A percentile compares a stretch with the other conserved stretches of the same genome.
Evolutionary conservation across 208 protist genomes (phyloP).

Genomic region (Phytomonas sp.): DNA sequence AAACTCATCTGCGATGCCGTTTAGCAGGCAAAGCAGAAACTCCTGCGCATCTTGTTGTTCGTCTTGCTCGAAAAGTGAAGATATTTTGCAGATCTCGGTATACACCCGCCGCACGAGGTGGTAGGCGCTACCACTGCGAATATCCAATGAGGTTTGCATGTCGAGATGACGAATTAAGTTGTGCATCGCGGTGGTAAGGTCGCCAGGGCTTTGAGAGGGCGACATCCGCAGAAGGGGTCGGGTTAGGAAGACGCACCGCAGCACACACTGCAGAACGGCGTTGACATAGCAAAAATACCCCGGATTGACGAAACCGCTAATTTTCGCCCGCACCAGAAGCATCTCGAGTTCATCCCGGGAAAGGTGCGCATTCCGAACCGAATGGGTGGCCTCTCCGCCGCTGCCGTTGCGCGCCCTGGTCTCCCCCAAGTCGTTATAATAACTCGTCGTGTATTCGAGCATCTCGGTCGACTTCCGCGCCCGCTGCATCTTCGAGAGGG

Average conservation of each 20-base stretch:
- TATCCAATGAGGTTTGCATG: constrained; percentile 39
- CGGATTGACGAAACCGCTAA: constrained; percentile 82
- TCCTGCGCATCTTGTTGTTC: constrained; percentile 89
- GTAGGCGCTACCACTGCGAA: constrained; percentile 38
- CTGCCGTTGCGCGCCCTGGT: neutral
- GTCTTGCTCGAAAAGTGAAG: constrained; percentile 55
- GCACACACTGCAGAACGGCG: constrained; percentile 91
- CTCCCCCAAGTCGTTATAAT: neutral
- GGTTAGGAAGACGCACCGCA: constrained; percentile 59
- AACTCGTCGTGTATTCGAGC: neutral
- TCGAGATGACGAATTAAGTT: constrained; percentile 39
- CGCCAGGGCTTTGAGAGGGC: constrained; percentile 22
- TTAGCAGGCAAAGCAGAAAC: constrained; percentile 74
- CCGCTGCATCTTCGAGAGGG: constrained; percentile 17
- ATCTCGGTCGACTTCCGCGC: constrained; percentile 21
- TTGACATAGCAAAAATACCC: constrained; percentile 97
- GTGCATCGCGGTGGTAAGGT: constrained; percentile 34
- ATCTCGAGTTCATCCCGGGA: constrained; percentile 34
- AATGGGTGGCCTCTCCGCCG: neutral
- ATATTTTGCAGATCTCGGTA: constrained; percentile 34
- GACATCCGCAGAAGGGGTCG: constrained; percentile 26
- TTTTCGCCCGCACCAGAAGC: constrained; percentile 28
- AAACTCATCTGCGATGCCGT: constrained; percentile 80
- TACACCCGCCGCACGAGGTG: constrained; percentile 31
- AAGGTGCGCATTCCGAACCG: constrained; percentile 4